These are phyloP conservation scores for Diutina neorugosa DNA, from an alignment of 1,139 yeast species.

Conservation along the genomic window DNA sequence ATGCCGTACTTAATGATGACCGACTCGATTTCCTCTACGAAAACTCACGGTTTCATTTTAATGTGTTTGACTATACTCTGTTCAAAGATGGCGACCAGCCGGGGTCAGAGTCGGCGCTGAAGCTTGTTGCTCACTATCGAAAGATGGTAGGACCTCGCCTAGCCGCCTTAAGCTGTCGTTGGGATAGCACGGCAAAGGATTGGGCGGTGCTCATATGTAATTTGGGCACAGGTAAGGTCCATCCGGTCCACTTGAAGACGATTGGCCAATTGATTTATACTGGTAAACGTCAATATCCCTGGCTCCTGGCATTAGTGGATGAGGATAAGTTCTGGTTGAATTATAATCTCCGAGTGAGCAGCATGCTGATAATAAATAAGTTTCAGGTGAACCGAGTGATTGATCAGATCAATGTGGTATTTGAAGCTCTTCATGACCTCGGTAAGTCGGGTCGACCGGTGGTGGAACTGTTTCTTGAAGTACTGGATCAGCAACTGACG, in stretches of 20 bases:
- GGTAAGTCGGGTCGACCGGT: neutral
- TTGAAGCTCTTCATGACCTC: neutral
- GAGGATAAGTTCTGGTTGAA: slow-evolving; percentile 23
- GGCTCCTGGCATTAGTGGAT: neutral
- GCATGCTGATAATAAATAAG: slow-evolving; percentile 23
- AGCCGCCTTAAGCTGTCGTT: neutral
- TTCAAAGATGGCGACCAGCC: neutral
- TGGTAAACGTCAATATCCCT: slow-evolving; percentile 16
- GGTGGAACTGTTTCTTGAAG: neutral
- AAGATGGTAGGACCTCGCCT: neutral
- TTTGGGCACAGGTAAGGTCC: neutral
- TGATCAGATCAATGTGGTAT: slow-evolving; percentile 10
- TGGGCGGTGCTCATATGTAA: neutral
- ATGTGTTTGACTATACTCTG: slow-evolving; percentile 26
- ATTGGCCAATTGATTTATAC: slow-evolving; percentile 24
- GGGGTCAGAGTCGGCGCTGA: neutral
- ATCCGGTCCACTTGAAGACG: slow-evolving; percentile 17
- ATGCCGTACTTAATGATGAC: slow-evolving; percentile 30
- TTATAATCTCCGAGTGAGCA: slow-evolving; percentile 16
- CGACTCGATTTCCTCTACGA: slow-evolving; percentile 31
- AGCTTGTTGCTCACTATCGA: neutral
- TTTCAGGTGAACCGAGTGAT: slow-evolving; percentile 35
- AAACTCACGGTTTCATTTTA: slow-evolving; percentile 32
- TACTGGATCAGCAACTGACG: slow-evolving; percentile 14
- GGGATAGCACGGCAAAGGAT: neutral